phyloP scores from a whole-genome alignment of 306 rosid genomes.

The Trifolium pratense region DNA sequence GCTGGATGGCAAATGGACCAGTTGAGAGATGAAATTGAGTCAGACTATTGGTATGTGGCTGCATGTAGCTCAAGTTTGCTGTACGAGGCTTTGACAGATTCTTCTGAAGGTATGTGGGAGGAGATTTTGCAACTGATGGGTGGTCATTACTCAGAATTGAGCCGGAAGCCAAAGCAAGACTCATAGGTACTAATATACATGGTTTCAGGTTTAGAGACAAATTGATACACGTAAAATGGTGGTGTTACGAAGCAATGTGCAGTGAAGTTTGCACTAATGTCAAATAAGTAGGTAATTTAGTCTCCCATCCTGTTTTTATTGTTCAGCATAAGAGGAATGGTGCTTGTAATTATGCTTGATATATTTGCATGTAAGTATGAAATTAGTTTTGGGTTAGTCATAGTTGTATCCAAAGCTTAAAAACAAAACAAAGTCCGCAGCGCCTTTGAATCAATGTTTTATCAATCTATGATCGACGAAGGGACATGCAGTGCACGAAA shows the following conservation, averaged over 20 bases:
- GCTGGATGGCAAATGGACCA: conserved; percentile 99
- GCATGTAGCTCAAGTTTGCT: conserved; percentile 95
- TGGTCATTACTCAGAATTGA: conserved; percentile 89
- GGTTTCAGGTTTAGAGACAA: conserved; percentile 31
- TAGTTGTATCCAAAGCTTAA: conserved; percentile 5
- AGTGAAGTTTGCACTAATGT: conserved; percentile 53
- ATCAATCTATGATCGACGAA: background rate
- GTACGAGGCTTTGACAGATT: conserved; percentile 55
- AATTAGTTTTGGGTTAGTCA: conserved; percentile 5
- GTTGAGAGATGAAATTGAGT: conserved; percentile 89
- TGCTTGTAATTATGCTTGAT: conserved; percentile 43
- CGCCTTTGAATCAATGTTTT: background rate
- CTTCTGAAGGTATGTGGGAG: conserved; percentile 87
- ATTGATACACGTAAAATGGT: conserved; percentile 38
- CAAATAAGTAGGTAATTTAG: conserved; percentile 42
- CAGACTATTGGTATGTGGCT: conserved; percentile 93
- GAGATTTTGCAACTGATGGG: conserved; percentile 95
- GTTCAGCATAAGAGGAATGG: conserved; percentile 25
- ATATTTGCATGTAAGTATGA: conserved; percentile 36
- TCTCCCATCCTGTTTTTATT: conserved; percentile 16
- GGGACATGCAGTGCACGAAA: background rate
- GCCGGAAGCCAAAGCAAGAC: conserved; percentile 97
- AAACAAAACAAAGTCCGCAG: background rate
- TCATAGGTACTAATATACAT: conserved; percentile 52
- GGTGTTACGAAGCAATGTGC: conserved; percentile 56